phyloP scores from a whole-genome alignment of 306 rosid species.

The Castanea crenata region DNA sequence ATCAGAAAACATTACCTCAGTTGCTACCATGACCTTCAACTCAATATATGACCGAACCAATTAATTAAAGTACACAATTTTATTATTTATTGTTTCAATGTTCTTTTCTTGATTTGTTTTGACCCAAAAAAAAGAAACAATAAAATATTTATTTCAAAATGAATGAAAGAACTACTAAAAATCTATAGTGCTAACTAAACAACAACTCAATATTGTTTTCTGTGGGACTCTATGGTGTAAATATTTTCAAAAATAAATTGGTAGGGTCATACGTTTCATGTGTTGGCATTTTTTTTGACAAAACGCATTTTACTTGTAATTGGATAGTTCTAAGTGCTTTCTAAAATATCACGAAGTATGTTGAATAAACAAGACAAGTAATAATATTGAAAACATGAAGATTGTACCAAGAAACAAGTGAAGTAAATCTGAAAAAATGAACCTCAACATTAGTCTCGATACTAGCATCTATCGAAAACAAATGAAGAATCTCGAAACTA shows the following conservation, averaged over 20 bases:
- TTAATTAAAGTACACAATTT: slow-evolving; percentile 13
- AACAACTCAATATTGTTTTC: background rate
- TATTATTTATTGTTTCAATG: background rate
- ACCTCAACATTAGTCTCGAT: too few relatives aligned
- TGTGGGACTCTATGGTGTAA: background rate
- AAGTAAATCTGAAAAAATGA: too few relatives aligned
- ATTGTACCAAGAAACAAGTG: too few relatives aligned
- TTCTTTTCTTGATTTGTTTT: background rate
- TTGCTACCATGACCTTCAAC: slow-evolving; percentile 70
- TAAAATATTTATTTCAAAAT: slow-evolving; percentile 1
- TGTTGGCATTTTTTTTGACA: too few relatives aligned
- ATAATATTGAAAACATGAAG: too few relatives aligned
- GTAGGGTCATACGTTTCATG: background rate
- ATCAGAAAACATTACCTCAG: slow-evolving; percentile 32
- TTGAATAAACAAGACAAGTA: too few relatives aligned
- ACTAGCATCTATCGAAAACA: too few relatives aligned
- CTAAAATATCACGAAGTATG: too few relatives aligned
- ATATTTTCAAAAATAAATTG: background rate
- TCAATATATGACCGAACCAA: slow-evolving; percentile 61
- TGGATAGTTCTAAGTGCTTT: too few relatives aligned
- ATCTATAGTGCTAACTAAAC: background rate
- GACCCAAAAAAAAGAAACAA: background rate
- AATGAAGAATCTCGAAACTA: too few relatives aligned
- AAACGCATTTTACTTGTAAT: too few relatives aligned
- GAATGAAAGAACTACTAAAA: background rate